These are phyloP conservation scores for Thalassiosira livingstoniorum DNA, from an alignment of 352 stramenopile species.

Conservation along the genomic window DNA sequence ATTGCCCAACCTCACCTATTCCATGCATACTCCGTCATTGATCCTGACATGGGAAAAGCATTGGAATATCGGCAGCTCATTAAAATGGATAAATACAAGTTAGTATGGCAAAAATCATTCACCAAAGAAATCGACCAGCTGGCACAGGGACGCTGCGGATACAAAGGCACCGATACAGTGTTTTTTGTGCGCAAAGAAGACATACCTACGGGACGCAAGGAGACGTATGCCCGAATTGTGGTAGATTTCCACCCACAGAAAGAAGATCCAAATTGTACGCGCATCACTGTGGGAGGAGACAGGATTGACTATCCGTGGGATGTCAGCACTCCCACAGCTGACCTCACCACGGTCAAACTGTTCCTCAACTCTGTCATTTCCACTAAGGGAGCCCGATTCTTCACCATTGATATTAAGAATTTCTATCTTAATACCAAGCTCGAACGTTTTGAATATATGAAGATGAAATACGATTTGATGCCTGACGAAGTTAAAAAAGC, in stretches of 20 bases:
- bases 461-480: slow-evolving; percentile 25
- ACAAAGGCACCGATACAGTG: slow-evolving; percentile 2
- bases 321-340: slow-evolving; percentile 6
- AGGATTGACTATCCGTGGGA: slow-evolving; percentile 32
- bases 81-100: background rate
- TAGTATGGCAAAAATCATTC: too few relatives aligned
- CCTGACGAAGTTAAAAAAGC: slow-evolving; percentile 8
- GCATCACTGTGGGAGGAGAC: slow-evolving; percentile 38
- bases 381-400: slow-evolving; percentile 17
- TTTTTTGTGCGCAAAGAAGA: slow-evolving; percentile 4
- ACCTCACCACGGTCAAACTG: slow-evolving; percentile 39
- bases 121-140: too few relatives aligned
- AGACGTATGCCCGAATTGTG: background rate
- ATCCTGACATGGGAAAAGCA: background rate
- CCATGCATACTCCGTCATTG: background rate
- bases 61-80: background rate
- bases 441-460: slow-evolving; percentile 45
- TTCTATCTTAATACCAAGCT: slow-evolving; percentile 56
- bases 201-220: background rate
- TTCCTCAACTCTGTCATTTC: slow-evolving; percentile 58
- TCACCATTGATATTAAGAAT: slow-evolving; percentile 43
- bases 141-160: too few relatives aligned
- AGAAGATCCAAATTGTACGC: slow-evolving; percentile 2
- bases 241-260: background rate
- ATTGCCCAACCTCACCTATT: too few relatives aligned